A percentile compares a stretch with the other conserved stretches of the same genome.
Evolutionary conservation across 306 rosid genomes (phyloP).

Genomic region (Medicago lupulina): DNA sequence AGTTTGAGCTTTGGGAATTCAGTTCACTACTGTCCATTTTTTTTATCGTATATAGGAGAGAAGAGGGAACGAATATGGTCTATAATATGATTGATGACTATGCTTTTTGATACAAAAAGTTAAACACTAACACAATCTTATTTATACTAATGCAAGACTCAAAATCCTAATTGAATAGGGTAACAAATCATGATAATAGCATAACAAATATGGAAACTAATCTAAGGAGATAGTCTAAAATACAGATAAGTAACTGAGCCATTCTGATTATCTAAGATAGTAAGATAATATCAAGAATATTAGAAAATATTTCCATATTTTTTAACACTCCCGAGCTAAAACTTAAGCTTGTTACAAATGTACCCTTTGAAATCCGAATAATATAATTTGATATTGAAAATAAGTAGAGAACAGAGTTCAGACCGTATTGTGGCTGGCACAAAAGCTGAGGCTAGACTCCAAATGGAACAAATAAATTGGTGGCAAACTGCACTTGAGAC

Average conservation of each 20-base stretch:
- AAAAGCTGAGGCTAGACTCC: neutral
- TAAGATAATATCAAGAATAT: neutral
- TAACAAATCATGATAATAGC: neutral
- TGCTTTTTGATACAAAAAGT: neutral
- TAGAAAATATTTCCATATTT: neutral
- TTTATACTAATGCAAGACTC: neutral
- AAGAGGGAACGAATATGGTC: neutral
- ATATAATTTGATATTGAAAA: neutral
- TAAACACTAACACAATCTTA: neutral
- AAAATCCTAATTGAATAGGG: neutral
- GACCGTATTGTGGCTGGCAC: neutral
- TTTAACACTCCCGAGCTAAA: neutral
- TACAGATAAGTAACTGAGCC: neutral
- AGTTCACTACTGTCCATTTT: neutral
- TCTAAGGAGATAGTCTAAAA: neutral
- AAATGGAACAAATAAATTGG: neutral
- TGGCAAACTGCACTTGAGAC: neutral
- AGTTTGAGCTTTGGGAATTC: conserved; percentile 21
- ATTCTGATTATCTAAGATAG: neutral
- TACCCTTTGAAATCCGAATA: neutral
- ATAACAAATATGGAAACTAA: neutral
- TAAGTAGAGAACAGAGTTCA: neutral
- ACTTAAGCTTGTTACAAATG: neutral
- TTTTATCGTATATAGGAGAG: neutral
- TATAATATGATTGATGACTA: neutral